phyloP scores from a whole-genome alignment of 495 filamentous ascomycete species.

The Penicillium salamii region DNA sequence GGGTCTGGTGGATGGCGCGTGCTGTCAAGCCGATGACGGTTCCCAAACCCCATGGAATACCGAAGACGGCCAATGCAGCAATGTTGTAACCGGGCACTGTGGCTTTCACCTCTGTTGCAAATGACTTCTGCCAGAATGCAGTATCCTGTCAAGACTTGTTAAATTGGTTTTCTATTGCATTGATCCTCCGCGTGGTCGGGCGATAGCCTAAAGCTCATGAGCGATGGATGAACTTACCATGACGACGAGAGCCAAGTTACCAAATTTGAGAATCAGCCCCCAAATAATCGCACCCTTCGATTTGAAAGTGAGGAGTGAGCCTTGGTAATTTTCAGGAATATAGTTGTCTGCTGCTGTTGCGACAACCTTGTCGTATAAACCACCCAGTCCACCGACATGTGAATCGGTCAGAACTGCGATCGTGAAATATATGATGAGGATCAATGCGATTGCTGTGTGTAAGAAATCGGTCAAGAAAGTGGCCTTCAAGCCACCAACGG shows the following conservation, averaged over 20 bases:
- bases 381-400: slow-evolving; percentile 29
- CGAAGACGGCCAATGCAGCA: slow-evolving; percentile 44
- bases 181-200: too few relatives aligned
- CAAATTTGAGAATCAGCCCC: slow-evolving; percentile 46
- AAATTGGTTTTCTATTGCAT: too few relatives aligned
- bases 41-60: slow-evolving; percentile 49
- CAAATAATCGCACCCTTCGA: slow-evolving; percentile 51
- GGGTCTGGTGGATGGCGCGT: slow-evolving; percentile 44
- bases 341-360: slow-evolving; percentile 33
- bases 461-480: slow-evolving; percentile 42
- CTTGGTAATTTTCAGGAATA: slow-evolving; percentile 44
- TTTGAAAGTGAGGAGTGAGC: slow-evolving; percentile 49
- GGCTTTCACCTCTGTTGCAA: slow-evolving; percentile 40
- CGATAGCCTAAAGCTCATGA: too few relatives aligned
- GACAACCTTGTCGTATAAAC: slow-evolving; percentile 37
- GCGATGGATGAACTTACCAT: too few relatives aligned
- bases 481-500: slow-evolving; percentile 39
- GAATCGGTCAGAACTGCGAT: slow-evolving; percentile 31
- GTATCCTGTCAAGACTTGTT: slow-evolving; percentile 33
- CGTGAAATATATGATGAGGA: slow-evolving; percentile 42
- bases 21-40: slow-evolving; percentile 48
- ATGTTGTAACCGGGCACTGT: slow-evolving; percentile 46
- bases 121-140: slow-evolving; percentile 53
- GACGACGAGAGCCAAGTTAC: slow-evolving; percentile 49
- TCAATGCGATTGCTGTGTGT: slow-evolving; percentile 36